Evolutionary conservation across 208 protist genomes (phyloP).

Genomic region (Acanthamoeba triangularis): DNA sequence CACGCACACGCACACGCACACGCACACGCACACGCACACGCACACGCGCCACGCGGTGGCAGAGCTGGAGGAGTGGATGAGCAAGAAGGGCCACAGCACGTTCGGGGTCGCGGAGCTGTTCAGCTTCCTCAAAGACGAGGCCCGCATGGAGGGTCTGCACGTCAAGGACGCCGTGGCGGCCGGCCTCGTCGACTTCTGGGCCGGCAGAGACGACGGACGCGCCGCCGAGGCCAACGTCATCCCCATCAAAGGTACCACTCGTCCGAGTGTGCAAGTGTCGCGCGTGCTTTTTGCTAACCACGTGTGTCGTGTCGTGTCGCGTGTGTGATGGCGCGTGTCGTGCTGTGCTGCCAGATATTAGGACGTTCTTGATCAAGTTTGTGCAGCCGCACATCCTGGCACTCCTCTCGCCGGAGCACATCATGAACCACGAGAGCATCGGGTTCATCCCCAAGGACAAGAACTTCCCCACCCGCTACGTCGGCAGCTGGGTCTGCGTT

Average conservation of each 20-base stretch:
- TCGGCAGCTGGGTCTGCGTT: conserved; percentile 69
- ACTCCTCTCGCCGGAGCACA: not conserved
- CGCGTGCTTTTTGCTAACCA: not conserved
- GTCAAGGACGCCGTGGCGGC: not conserved
- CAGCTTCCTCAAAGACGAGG: not conserved
- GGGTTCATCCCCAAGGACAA: conserved; percentile 72
- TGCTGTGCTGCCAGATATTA: not conserved
- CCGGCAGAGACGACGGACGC: not conserved
- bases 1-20: not conserved
- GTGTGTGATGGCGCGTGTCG: not conserved
- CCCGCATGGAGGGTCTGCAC: not conserved
- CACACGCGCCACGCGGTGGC: not conserved
- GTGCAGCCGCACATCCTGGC: conserved; percentile 3
- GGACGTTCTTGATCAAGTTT: conserved; percentile 37
- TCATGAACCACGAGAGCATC: conserved; percentile 9
- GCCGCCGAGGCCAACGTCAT: not conserved
- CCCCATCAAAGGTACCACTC: not conserved
- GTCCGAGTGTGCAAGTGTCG: not conserved
- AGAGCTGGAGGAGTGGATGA: conserved; percentile 28
- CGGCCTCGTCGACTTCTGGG: not conserved
- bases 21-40: no score
- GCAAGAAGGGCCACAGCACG: not conserved
- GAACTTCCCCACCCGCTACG: conserved; percentile 68
- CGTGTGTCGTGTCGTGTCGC: not conserved
- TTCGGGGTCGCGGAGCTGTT: not conserved